A percentile compares a stretch with the other conserved stretches of the same genome.
Evolutionary conservation across 169 alveolate species (phyloP).

Genomic region (Eimeria brunetti): DNA sequence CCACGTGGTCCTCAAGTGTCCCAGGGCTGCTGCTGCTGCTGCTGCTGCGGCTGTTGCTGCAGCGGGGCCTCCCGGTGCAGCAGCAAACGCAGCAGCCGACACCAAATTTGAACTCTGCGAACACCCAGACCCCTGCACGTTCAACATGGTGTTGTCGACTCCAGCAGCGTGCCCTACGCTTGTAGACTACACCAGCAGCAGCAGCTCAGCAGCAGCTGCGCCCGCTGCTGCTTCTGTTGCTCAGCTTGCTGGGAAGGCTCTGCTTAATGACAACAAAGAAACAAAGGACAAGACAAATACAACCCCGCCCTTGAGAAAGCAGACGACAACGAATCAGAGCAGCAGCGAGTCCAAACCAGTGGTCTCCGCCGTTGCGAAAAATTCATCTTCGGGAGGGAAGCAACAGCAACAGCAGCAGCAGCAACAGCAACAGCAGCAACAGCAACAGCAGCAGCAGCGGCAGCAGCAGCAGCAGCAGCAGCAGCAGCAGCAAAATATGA

Average conservation of each 20-base stretch:
- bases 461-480: constrained; percentile 14
- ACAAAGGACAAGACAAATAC: neutral
- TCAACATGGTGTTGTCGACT: constrained; percentile 19
- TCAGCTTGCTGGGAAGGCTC: neutral
- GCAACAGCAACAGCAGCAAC: neutral
- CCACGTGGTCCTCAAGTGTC: constrained; percentile 45
- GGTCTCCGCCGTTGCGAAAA: too few relatives aligned
- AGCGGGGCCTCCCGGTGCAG: neutral
- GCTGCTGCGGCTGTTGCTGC: neutral
- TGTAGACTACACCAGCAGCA: neutral
- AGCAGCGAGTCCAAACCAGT: neutral
- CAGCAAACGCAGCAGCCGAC: neutral
- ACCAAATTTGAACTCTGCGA: constrained; percentile 39
- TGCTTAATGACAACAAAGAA: neutral
- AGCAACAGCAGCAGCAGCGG: neutral
- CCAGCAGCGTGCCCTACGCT: constrained; percentile 40
- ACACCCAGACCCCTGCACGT: constrained; percentile 36
- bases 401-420: too few relatives aligned
- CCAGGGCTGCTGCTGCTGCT: too few relatives aligned
- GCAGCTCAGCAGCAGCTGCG: neutral
- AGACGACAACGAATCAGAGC: neutral
- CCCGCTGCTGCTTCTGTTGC: neutral
- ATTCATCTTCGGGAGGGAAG: too few relatives aligned
- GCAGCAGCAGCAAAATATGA: neutral
- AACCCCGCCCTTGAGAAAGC: neutral